phyloP scores from a whole-genome alignment of 495 filamentous ascomycete species.

The Penicillium samsonianum region DNA sequence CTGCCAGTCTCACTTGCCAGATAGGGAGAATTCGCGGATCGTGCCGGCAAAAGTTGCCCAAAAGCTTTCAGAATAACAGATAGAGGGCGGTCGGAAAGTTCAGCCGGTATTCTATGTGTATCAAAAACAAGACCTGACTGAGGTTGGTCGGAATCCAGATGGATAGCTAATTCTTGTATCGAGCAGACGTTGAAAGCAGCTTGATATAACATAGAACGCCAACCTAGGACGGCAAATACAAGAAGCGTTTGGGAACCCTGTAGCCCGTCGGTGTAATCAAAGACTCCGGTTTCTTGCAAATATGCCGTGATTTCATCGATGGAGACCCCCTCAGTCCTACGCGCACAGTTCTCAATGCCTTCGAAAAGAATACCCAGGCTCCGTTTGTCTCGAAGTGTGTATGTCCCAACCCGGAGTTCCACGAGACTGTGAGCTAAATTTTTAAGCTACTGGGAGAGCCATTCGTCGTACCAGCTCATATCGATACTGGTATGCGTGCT shows the following conservation, averaged over 20 bases:
- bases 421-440: not conserved
- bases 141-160: not conserved
- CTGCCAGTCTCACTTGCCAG: not conserved
- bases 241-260: not conserved
- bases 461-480: not conserved
- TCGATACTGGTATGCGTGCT: not conserved
- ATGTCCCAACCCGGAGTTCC: not conserved
- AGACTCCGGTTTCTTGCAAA: not conserved
- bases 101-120: not conserved
- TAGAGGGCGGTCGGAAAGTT: not conserved
- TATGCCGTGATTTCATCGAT: not conserved
- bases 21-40: not conserved
- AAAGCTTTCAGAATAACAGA: not conserved
- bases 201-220: not conserved
- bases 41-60: not conserved
- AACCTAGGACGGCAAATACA: not conserved
- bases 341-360: not conserved
- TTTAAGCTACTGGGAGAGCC: not conserved
- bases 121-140: not conserved
- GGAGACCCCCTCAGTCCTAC: not conserved
- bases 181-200: not conserved
- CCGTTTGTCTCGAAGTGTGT: not conserved
- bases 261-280: not conserved
- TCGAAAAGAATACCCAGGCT: not conserved
- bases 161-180: not conserved